Base-by-base conservation (phyloP, 1,284 basidiomycete genomes). In the Phylloporus sp. region DNA sequence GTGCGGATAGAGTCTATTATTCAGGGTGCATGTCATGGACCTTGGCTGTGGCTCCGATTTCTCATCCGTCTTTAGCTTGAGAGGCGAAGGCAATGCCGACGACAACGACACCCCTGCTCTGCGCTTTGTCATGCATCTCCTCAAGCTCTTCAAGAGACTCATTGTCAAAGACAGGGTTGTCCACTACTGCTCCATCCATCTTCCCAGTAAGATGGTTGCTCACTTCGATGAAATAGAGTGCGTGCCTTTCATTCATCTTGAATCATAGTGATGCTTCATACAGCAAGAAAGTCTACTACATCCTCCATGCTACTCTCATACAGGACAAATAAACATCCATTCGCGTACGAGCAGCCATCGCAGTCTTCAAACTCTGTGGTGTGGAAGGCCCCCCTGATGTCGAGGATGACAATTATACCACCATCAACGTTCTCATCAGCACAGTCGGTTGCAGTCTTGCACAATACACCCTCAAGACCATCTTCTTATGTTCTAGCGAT, bases 151-250 rank as follows among this genome's bases (percentile, higher is more conserved):
- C 58, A 86, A 87, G 64, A 96, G 96, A 0, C 96, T 96, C 76
- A 77, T 84, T 17, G 93, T 96, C 5, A 98, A 97, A 77, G 92
- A 96, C 81, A 98, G 97, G 81, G 85, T 86, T 60, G 90, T 94
- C 29, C 86, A 96, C 17, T 95, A 91, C 71, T 86, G 96, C 24
- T 91, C 89, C 64, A 85, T 94, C 1, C 90, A 93, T 63, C 78
- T 93, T 42, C 85, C 94, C n/a, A 89, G 91, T 0, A 89, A 93
- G 68, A 89, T 95, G 80, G 90, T 96, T 56, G 84, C 88, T 6
- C 87, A 89, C 64, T 80, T 96, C 2, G 92, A 92, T 15, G 92
- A 94, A 79, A 86, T 96, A 50, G 94, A 96, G 94, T 92, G 74
- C 68, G 91, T 20, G 40, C 3, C 34, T 7, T 29, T 28, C 39